These are phyloP conservation scores for Hydrangea macrophylla DNA, from an alignment of 148 eudicot species.

Conservation along the genomic window DNA sequence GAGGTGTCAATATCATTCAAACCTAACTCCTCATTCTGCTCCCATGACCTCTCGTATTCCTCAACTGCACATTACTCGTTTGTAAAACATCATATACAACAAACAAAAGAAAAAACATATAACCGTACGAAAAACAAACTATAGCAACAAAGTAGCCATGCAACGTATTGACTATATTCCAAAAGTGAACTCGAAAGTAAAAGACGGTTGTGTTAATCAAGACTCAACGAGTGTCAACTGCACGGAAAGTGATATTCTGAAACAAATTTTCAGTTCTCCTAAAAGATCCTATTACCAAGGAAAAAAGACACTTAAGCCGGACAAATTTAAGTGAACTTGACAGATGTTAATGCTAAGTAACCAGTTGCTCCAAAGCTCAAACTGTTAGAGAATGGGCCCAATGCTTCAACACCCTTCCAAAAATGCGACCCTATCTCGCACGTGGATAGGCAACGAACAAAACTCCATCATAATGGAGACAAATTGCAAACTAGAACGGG, in stretches of 20 bases:
- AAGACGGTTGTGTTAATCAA: neutral
- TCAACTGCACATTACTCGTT: conserved; percentile 43
- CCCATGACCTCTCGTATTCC: conserved; percentile 92
- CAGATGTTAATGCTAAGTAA: too few species aligned
- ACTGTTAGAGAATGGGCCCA: too few species aligned
- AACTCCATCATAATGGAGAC: too few species aligned
- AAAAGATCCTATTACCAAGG: too few species aligned
- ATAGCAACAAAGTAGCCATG: neutral
- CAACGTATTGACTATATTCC: neutral
- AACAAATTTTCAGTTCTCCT: neutral
- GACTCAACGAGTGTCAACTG: neutral
- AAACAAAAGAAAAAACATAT: too few species aligned
- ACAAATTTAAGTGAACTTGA: too few species aligned
- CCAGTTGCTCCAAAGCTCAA: too few species aligned
- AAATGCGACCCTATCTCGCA: too few species aligned
- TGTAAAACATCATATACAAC: neutral
- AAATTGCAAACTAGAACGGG: too few species aligned
- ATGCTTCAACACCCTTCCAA: too few species aligned
- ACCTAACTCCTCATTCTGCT: conserved; percentile 95
- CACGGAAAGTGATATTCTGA: neutral
- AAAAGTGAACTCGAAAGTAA: neutral
- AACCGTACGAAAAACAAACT: neutral
- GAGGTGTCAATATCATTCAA: conserved; percentile 94
- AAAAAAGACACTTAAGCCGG: too few species aligned
- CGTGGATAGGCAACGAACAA: too few species aligned